Evolutionary conservation across 208 protist genomes (phyloP).

Genomic region (Sergeia podlipaevii): DNA sequence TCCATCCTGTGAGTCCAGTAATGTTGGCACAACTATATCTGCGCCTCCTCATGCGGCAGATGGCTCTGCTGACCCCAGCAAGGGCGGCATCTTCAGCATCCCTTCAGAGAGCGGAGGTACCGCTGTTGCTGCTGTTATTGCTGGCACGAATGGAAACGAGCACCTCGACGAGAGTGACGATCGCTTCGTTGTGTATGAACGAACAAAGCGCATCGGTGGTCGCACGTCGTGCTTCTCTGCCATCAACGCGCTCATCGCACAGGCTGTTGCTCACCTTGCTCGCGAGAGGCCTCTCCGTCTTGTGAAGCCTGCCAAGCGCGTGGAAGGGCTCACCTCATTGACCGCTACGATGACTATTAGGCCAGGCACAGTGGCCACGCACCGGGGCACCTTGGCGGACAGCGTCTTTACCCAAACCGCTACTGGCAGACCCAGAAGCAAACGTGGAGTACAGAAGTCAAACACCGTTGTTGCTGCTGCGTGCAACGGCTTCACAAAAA

Average conservation of each 20-base stretch:
- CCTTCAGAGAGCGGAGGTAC: neutral
- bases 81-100: neutral
- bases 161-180: no score
- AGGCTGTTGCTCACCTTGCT: slow-evolving; percentile 9
- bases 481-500: neutral
- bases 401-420: no score
- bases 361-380: neutral
- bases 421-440: no score
- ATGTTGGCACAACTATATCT: no score
- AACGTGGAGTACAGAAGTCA: no score
- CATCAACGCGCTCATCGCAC: slow-evolving; percentile 16
- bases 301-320: slow-evolving; percentile 14
- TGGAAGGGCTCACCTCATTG: neutral
- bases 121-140: neutral
- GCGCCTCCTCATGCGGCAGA: neutral
- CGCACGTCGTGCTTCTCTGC: slow-evolving; percentile 11
- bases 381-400: neutral
- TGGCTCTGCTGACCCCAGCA: neutral
- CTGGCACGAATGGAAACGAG: neutral
- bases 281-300: slow-evolving; percentile 12
- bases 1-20: no score
- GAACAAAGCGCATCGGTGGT: slow-evolving; percentile 12
- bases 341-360: neutral
- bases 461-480: no score
- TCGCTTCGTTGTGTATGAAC: slow-evolving; percentile 13